Conservation (phyloP, 176 grass and related monocot species). For the sorghum (Sorghum bicolor) region Sorghum_bicolor_NCBIv3 NC_012872.2:4233501-4234000, state of each 20-base stretch:
- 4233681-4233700: conserved; percentile 87
- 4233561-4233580: background rate
- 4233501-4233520: conserved; percentile 97
- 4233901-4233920: conserved; percentile 7
- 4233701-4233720: conserved; percentile 99
- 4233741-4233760: conserved; percentile 99
- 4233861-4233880: background rate
- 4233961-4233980: background rate
- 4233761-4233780: conserved; percentile 60
- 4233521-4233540: conserved; percentile 96
- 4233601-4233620: conserved; percentile 5
- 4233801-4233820: background rate
- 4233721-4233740: conserved; percentile 96
- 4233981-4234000: background rate
- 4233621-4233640: conserved; percentile 82
- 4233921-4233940: background rate
- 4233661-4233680: conserved; percentile 87
- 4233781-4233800: background rate
- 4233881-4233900: background rate
- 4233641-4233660: conserved; percentile 88
- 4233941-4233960: background rate
- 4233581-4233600: conserved; percentile 20
- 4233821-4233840: background rate
- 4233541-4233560: conserved; percentile 31
- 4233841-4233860: background rate